Evolutionary conservation across 306 rosid genomes (phyloP).

Genomic region (Ochetophila trinervis): DNA sequence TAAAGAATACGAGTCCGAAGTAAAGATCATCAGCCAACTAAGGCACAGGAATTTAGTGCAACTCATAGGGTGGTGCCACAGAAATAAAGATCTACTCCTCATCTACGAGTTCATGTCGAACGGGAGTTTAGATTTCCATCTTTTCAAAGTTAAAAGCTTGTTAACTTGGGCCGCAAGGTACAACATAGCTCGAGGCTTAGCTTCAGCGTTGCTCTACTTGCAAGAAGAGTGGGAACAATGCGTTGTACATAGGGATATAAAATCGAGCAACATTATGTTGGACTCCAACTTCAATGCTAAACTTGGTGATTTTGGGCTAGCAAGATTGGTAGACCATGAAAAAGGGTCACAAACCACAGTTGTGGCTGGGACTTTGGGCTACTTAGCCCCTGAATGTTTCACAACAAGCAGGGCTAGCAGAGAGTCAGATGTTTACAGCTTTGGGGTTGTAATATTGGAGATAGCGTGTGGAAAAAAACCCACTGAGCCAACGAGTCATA

Average conservation of each 20-base stretch:
- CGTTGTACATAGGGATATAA: conserved; percentile 9
- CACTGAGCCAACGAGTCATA: too few species aligned
- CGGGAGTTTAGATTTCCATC: conserved; percentile 3
- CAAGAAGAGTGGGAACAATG: conserved; percentile 17
- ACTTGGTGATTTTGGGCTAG: conserved; percentile 12
- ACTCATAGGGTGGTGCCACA: conserved; percentile 19
- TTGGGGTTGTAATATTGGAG: conserved; percentile 4
- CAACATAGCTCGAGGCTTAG: conserved; percentile 10
- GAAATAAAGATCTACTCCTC: conserved; percentile 1
- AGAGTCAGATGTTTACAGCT: conserved; percentile 7
- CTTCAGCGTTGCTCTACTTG: conserved; percentile 4
- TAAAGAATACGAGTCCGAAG: conserved; percentile 2
- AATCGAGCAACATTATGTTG: conserved; percentile 14
- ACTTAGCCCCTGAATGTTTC: conserved; percentile 4
- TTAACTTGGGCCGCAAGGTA: conserved; percentile 6
- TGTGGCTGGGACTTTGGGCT: conserved; percentile 2
- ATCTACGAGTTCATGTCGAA: conserved; percentile 17
- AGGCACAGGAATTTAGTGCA: conserved; percentile 15
- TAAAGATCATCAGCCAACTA: not conserved
- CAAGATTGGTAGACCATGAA: conserved; percentile 6
- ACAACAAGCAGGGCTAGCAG: conserved; percentile 1
- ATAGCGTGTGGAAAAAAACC: not conserved
- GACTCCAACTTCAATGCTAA: conserved; percentile 12
- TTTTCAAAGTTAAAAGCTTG: not conserved
- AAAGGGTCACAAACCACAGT: conserved; percentile 2